Evolutionary conservation across 2,329 filamentous ascomycete species (phyloP).

Genomic region (Achaetomium macrosporum): DNA sequence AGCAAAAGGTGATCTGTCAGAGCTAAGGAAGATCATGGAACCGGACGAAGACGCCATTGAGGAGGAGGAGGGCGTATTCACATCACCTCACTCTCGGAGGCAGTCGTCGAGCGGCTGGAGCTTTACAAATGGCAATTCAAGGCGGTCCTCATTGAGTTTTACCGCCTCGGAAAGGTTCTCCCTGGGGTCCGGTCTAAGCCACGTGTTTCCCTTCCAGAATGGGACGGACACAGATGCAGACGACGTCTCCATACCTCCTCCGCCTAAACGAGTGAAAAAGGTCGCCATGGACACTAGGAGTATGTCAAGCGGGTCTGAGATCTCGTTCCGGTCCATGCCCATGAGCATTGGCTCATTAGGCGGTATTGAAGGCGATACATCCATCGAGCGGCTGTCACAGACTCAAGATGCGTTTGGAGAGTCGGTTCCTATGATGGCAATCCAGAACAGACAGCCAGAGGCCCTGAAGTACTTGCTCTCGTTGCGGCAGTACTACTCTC

Average conservation of each 20-base stretch:
- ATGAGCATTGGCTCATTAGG: slow-evolving; percentile 72
- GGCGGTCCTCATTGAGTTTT: slow-evolving; percentile 35
- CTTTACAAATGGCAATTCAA: slow-evolving; percentile 38
- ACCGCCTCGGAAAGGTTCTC: slow-evolving; percentile 47
- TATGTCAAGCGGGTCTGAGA: slow-evolving; percentile 77
- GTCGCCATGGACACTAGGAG: slow-evolving; percentile 89
- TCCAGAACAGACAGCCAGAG: slow-evolving; percentile 65
- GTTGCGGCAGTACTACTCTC: slow-evolving; percentile 68
- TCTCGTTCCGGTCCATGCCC: slow-evolving; percentile 75
- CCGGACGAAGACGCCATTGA: slow-evolving; percentile 50
- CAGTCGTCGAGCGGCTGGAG: slow-evolving; percentile 43
- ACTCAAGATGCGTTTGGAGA: slow-evolving; percentile 68
- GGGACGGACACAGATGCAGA: slow-evolving; percentile 36
- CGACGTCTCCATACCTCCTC: slow-evolving; percentile 30
- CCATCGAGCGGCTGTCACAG: slow-evolving; percentile 69
- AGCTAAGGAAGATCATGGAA: slow-evolving; percentile 74
- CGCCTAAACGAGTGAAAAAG: slow-evolving; percentile 58
- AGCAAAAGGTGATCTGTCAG: slow-evolving; percentile 67
- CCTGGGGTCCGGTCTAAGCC: slow-evolving; percentile 57
- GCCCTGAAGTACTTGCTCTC: slow-evolving; percentile 75
- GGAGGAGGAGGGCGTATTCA: slow-evolving; percentile 39
- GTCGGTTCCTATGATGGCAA: slow-evolving; percentile 81
- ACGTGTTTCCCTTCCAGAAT: slow-evolving; percentile 87
- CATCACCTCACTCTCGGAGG: slow-evolving; percentile 37
- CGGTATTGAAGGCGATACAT: slow-evolving; percentile 77